phyloP scores from a whole-genome alignment of 1,284 basidiomycete genomes.

The Boletus coffeatus region DNA sequence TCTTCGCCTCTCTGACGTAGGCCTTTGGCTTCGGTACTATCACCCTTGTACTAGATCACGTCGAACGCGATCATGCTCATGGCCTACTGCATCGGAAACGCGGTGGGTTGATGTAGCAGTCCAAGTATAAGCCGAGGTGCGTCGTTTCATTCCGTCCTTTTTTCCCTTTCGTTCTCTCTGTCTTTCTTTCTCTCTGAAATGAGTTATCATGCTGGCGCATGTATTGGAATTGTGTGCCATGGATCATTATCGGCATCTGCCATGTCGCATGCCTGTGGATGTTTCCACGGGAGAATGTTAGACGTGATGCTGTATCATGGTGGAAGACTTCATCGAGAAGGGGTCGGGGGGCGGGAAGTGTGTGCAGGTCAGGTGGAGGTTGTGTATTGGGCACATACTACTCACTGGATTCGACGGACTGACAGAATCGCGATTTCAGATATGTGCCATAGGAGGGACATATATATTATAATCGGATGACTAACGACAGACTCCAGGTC shows the following conservation, averaged over 20 bases:
- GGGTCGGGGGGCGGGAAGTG: slow-evolving; percentile 42
- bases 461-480: no score
- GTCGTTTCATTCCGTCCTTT: slow-evolving; percentile 3
- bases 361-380: slow-evolving; percentile 45
- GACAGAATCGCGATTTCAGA: neutral
- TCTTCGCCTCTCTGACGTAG: neutral
- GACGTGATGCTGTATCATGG: slow-evolving; percentile 48
- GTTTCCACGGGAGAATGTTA: slow-evolving; percentile 58
- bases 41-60: slow-evolving; percentile 21
- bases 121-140: slow-evolving; percentile 57
- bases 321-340: slow-evolving; percentile 45
- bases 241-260: no score
- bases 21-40: neutral
- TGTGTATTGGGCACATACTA: neutral
- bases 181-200: no score
- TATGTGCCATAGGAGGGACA: neutral
- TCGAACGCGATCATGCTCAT: slow-evolving; percentile 59
- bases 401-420: neutral
- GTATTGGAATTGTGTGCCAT: slow-evolving; percentile 37
- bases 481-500: no score
- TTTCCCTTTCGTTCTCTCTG: neutral
- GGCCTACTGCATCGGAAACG: slow-evolving; percentile 68
- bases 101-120: slow-evolving; percentile 74
- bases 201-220: neutral
- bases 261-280: slow-evolving; percentile 33